Evolutionary conservation across 495 filamentous ascomycete species (phyloP).

Genomic region (Tuber umbilicatum): DNA sequence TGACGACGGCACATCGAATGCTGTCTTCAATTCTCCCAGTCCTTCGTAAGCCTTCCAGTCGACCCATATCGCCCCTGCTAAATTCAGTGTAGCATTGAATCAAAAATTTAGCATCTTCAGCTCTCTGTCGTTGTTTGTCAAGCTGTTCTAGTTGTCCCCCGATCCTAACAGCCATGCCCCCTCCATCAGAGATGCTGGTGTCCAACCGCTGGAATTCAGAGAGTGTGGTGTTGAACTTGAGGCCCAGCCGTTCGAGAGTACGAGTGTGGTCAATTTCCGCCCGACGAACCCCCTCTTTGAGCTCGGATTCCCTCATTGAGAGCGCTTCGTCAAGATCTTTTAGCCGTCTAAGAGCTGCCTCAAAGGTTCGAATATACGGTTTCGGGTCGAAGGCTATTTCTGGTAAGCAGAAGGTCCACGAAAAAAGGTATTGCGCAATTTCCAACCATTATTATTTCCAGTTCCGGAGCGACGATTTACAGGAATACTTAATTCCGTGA

Average conservation of each 20-base stretch:
- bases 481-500: constrained; percentile 77
- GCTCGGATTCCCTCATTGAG: constrained; percentile 77
- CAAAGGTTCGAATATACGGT: constrained; percentile 90
- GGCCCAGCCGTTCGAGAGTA: constrained; percentile 73
- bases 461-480: constrained; percentile 62
- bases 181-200: constrained; percentile 58
- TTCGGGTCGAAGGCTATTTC: constrained; percentile 80
- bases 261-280: constrained; percentile 88
- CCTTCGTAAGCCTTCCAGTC: constrained; percentile 43
- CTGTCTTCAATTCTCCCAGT: constrained; percentile 41
- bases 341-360: constrained; percentile 70
- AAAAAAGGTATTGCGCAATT: neutral
- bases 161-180: constrained; percentile 85
- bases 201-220: constrained; percentile 85
- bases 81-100: constrained; percentile 95
- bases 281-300: constrained; percentile 77
- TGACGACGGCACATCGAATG: constrained; percentile 40
- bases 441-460: neutral
- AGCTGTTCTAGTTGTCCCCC: constrained; percentile 88
- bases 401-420: neutral
- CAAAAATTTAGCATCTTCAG: constrained; percentile 86
- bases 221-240: constrained; percentile 84
- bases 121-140: constrained; percentile 81
- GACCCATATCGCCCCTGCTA: constrained; percentile 47
- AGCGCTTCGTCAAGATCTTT: constrained; percentile 76